Evolutionary conservation across 805 yeast genomes (phyloP).

Genomic region (Danielozyma ontarioensis): DNA sequence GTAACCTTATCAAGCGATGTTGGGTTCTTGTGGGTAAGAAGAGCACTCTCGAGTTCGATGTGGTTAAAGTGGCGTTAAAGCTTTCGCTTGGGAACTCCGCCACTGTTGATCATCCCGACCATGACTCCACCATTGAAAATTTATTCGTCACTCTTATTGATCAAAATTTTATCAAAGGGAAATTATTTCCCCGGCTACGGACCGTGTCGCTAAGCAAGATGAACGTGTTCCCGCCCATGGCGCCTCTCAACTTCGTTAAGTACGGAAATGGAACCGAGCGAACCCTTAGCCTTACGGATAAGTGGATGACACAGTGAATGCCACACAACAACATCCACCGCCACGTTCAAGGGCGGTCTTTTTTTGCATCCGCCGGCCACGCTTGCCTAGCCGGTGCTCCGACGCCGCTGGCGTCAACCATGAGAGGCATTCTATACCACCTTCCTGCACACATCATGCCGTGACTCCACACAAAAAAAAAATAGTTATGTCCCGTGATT

Average conservation of each 20-base stretch:
- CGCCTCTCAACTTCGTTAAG: slow-evolving; percentile 13
- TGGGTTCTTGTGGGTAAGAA: slow-evolving; percentile 24
- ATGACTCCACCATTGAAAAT: slow-evolving; percentile 45
- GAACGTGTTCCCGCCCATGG: slow-evolving; percentile 36
- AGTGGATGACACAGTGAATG: slow-evolving; percentile 12
- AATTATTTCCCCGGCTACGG: slow-evolving; percentile 37
- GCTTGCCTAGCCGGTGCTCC: too few species aligned
- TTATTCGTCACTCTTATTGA: slow-evolving; percentile 47
- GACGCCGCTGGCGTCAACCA: too few species aligned
- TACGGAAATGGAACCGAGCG: slow-evolving; percentile 12
- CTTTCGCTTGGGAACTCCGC: slow-evolving; percentile 4
- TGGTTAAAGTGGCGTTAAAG: slow-evolving; percentile 16
- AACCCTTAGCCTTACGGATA: slow-evolving; percentile 6
- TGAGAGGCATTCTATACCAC: too few species aligned
- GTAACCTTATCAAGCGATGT: slow-evolving; percentile 38
- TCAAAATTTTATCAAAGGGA: slow-evolving; percentile 50
- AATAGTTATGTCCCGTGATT: too few species aligned
- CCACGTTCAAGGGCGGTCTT: too few species aligned
- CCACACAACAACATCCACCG: too few species aligned
- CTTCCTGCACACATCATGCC: too few species aligned
- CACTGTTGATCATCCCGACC: slow-evolving; percentile 2
- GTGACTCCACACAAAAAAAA: too few species aligned
- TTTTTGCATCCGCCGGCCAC: too few species aligned
- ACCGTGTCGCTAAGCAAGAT: slow-evolving; percentile 38
- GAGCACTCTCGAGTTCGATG: slow-evolving; percentile 24